Evolutionary conservation across 1,284 basidiomycete species (phyloP).

Genomic region (Trametes polyzona): DNA sequence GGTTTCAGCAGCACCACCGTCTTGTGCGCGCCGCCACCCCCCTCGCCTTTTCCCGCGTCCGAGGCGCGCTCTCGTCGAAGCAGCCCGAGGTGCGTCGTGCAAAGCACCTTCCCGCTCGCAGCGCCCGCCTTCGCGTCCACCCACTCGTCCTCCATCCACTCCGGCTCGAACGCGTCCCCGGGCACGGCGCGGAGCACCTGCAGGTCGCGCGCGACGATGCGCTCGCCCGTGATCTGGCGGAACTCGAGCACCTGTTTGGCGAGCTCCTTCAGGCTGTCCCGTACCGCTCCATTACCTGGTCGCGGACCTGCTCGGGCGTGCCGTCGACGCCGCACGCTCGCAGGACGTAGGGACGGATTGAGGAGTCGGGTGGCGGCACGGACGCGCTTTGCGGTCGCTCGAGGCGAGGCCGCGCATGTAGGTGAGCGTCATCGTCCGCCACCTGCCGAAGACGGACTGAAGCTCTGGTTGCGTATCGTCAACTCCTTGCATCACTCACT

Average conservation of each 20-base stretch:
- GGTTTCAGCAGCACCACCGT: conserved; percentile 36
- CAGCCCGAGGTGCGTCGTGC: conserved; percentile 15
- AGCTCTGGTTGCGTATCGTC: conserved; percentile 39
- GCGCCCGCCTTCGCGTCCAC: conserved; percentile 1
- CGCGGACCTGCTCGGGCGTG: conserved; percentile 25
- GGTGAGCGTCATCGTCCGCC: conserved; percentile 55
- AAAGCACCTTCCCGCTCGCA: neutral
- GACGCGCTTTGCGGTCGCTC: conserved; percentile 35
- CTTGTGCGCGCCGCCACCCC: conserved; percentile 14
- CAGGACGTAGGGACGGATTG: conserved; percentile 47
- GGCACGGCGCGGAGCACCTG: conserved; percentile 40
- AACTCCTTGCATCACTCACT: neutral
- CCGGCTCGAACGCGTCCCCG: conserved; percentile 42
- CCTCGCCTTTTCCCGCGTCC: conserved; percentile 11
- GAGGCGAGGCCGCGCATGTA: conserved; percentile 40
- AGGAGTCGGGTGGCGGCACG: conserved; percentile 39
- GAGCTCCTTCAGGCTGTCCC: conserved; percentile 44
- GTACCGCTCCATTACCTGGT: conserved; percentile 22
- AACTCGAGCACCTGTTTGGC: conserved; percentile 47
- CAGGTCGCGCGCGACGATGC: conserved; percentile 44
- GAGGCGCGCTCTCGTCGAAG: neutral
- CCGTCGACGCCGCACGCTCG: conserved; percentile 43
- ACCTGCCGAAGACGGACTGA: conserved; percentile 54
- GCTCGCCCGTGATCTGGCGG: conserved; percentile 55
- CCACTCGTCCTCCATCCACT: conserved; percentile 49